These are phyloP conservation scores for Thermochaetoides dissita DNA, from an alignment of 2,329 filamentous ascomycete genomes.

Conservation along the genomic window DNA sequence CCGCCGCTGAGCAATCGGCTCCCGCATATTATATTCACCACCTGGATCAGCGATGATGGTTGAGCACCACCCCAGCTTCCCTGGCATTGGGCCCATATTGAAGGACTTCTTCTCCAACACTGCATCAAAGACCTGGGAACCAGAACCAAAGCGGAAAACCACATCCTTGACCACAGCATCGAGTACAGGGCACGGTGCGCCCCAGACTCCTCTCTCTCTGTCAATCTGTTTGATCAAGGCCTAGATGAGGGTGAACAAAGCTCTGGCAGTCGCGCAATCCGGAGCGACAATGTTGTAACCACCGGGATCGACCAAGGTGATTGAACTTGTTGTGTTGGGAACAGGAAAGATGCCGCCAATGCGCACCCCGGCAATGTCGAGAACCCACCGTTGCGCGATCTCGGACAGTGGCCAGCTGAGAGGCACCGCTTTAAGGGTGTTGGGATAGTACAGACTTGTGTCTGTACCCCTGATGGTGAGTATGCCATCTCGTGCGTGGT, in stretches of 20 bases:
- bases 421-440: slow-evolving; percentile 14
- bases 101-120: slow-evolving; percentile 19
- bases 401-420: slow-evolving; percentile 14
- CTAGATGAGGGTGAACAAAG: slow-evolving; percentile 21
- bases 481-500: slow-evolving; percentile 13
- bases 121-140: slow-evolving; percentile 14
- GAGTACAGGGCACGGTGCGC: slow-evolving; percentile 19
- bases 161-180: slow-evolving; percentile 18
- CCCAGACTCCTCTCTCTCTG: slow-evolving; percentile 21
- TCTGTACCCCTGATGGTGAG: slow-evolving; percentile 23
- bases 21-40: slow-evolving; percentile 7
- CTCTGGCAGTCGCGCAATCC: slow-evolving; percentile 16
- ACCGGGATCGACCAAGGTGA: slow-evolving; percentile 21
- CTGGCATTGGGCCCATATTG: slow-evolving; percentile 22
- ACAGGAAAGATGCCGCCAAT: slow-evolving; percentile 14
- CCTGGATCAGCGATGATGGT: slow-evolving; percentile 19
- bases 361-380: slow-evolving; percentile 17
- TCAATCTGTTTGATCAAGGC: slow-evolving; percentile 19
- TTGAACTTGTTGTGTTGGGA: slow-evolving; percentile 7
- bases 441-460: slow-evolving; percentile 17
- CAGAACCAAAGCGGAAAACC: slow-evolving; percentile 19
- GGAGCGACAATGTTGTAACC: slow-evolving; percentile 21
- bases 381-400: slow-evolving; percentile 14
- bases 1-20: slow-evolving; percentile 6
- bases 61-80: slow-evolving; percentile 19